Percentiles rank a stretch among this genome's conserved stretches.
These are phyloP conservation scores for Linanthus parryae DNA, from an alignment of 148 eudicot genomes.

Conservation along the genomic window DNA sequence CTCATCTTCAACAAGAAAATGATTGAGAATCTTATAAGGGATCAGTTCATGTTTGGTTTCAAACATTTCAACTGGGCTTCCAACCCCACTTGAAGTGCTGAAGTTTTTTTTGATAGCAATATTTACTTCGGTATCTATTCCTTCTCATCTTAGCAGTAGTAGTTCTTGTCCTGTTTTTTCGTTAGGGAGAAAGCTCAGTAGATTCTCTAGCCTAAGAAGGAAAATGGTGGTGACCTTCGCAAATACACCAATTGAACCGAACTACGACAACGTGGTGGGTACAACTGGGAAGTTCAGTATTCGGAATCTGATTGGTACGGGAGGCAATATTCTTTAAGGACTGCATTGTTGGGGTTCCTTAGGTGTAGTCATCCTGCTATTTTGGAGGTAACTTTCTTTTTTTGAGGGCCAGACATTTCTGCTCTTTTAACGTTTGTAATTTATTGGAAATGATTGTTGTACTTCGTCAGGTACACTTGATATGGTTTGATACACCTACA, in stretches of 20 bases:
- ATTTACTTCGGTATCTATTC: constrained; percentile 36
- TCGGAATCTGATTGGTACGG: constrained; percentile 52
- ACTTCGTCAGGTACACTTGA: no score
- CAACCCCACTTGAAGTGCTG: constrained; percentile 37
- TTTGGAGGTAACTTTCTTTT: constrained; percentile 48
- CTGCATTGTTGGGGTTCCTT: constrained; percentile 83
- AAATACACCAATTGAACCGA: constrained; percentile 37
- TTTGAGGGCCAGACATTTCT: no score
- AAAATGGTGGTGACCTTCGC: constrained; percentile 42
- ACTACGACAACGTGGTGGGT: constrained; percentile 43
- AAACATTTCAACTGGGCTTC: constrained; percentile 23
- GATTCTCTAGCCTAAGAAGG: constrained; percentile 31
- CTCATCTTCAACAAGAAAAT: constrained; percentile 23
- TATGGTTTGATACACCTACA: no score
- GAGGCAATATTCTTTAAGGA: constrained; percentile 84
- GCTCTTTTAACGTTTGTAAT: no score
- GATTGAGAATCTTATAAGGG: constrained; percentile 44
- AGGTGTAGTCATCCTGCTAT: constrained; percentile 66
- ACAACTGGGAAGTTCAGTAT: constrained; percentile 54
- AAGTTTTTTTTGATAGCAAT: constrained; percentile 41
- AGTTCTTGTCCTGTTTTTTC: constrained; percentile 27
- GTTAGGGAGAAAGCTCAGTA: constrained; percentile 30
- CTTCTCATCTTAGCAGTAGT: constrained; percentile 27
- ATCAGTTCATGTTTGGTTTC: constrained; percentile 34
- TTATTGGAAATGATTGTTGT: no score